These are phyloP conservation scores for Rosa hybrid DNA, from an alignment of 331 rosid species.

Conservation along the genomic window DNA sequence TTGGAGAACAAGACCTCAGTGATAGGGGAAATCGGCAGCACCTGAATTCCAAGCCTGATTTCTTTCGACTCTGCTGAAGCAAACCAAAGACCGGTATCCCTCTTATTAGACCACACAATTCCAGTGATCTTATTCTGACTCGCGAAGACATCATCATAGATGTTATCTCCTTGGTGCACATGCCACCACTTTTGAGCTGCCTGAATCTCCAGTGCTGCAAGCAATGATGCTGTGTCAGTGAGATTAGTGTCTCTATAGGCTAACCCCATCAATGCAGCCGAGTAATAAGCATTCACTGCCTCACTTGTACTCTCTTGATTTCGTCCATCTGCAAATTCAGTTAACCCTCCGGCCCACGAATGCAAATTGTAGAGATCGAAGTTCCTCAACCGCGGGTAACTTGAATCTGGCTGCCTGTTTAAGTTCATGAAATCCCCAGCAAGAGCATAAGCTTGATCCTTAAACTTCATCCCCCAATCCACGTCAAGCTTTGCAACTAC, in stretches of 20 bases:
- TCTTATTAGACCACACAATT: constrained; percentile 72
- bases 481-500: constrained; percentile 70
- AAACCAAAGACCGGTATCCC: constrained; percentile 80
- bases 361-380: constrained; percentile 70
- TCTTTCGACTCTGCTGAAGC: constrained; percentile 71
- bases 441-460: constrained; percentile 63
- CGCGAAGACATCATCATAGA: constrained; percentile 49
- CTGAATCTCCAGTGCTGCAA: constrained; percentile 57
- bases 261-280: constrained; percentile 70
- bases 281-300: constrained; percentile 75
- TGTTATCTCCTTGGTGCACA: constrained; percentile 40
- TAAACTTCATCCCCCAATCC: constrained; percentile 67
- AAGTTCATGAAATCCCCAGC: constrained; percentile 66
- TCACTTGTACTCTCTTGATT: constrained; percentile 82
- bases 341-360: constrained; percentile 76
- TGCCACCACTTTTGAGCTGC: constrained; percentile 86
- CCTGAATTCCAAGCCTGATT: constrained; percentile 69
- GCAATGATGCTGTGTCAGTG: constrained; percentile 51
- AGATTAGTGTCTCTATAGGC: constrained; percentile 70
- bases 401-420: constrained; percentile 44
- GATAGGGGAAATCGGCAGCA: constrained; percentile 64
- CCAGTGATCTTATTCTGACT: constrained; percentile 57
- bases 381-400: constrained; percentile 58
- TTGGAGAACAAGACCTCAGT: constrained; percentile 63
- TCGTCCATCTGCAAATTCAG: constrained; percentile 70